phyloP scores from a whole-genome alignment of 768 basidiomycete genomes.

The Leccinum uliginosum region DNA sequence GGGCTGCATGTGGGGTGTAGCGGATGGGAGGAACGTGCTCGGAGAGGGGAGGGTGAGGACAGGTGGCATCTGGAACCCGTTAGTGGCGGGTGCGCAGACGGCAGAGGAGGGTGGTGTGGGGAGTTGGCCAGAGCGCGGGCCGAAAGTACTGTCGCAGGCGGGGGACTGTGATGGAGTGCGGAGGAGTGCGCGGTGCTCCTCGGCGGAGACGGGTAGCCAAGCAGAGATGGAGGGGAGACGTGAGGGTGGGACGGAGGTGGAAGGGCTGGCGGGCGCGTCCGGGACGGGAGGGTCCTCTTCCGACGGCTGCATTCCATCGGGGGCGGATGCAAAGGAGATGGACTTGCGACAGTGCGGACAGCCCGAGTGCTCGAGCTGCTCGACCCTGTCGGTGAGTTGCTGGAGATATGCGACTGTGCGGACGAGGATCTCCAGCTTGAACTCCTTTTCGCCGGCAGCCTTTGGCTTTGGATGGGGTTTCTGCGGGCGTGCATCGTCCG shows the following conservation, averaged over 20 bases:
- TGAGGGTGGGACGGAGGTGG: slow-evolving; percentile 14
- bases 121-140: slow-evolving; percentile 29
- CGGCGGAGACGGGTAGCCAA: slow-evolving; percentile 45
- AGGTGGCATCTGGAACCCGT: slow-evolving; percentile 34
- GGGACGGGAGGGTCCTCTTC: not conserved
- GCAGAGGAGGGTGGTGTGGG: slow-evolving; percentile 59
- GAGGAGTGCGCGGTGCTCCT: slow-evolving; percentile 29
- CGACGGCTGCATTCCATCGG: not conserved
- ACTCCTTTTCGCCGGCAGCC: slow-evolving; percentile 69
- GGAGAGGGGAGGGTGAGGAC: slow-evolving; percentile 37
- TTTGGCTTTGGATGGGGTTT: slow-evolving; percentile 28
- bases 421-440: slow-evolving; percentile 88
- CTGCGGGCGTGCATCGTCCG: slow-evolving; percentile 29
- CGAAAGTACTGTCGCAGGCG: slow-evolving; percentile 28
- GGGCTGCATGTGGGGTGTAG: slow-evolving; percentile 13
- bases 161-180: slow-evolving; percentile 33
- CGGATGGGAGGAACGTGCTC: slow-evolving; percentile 16
- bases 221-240: slow-evolving; percentile 67
- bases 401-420: slow-evolving; percentile 77
- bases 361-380: slow-evolving; percentile 34
- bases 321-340: slow-evolving; percentile 8
- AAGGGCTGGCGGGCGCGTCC: not conserved
- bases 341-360: slow-evolving; percentile 21
- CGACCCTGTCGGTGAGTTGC: slow-evolving; percentile 58
- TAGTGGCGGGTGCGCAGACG: slow-evolving; percentile 40